Evolutionary conservation across 2,329 filamentous ascomycete species (phyloP), one percentile per base, ranked within the genome.

Genomic region (Stemphylium beticola): DNA sequence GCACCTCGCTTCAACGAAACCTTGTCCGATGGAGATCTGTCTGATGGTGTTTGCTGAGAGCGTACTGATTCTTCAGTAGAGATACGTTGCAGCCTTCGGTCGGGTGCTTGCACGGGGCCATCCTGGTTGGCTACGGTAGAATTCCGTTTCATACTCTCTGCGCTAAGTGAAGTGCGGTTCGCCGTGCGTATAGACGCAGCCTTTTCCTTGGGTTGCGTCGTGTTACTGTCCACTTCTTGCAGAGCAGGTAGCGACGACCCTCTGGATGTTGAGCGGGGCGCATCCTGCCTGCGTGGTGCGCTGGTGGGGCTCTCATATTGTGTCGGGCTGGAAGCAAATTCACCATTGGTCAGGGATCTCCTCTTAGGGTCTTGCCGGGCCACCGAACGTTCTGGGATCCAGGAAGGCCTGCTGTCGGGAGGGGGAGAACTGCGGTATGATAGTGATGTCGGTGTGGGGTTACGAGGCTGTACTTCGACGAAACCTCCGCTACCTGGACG

Each of bases 1-100:
- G 55, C 39, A 4, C 72, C 65, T 18, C 73, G 72, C 53, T 74
- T 66, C 11, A 75, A 53, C 8, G 65, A 60, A 7, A 66, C 55
- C 33, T 64, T 72, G 18, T 75, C 71, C 2, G 64, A 62, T n/a
- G 62, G 50, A 7, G 63, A 62, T 11, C 57, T 62, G 0, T 71
- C 65, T n/a, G 51, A 44, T 11, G 61, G 45, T 12, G 43, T 47
- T 15, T 55, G 47, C 33, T 58, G 60, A 18, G 69, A 64, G 24
- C 64, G 68, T 22, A 60, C 37, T 4, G 65, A 59, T 20, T 66
- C 60, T 36, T 69, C 70, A 3, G 57, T 57, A 14, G 68, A 65
- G 24, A 60, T 62, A 34, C 62, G 60, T 36, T 65, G 64, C 7
- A 49, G 34, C 24, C 66, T 58, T 29, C 64, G 63, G 18, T 70